phyloP scores from a whole-genome alignment of 129 eudicot species.

The Flaveria trinervia region DNA sequence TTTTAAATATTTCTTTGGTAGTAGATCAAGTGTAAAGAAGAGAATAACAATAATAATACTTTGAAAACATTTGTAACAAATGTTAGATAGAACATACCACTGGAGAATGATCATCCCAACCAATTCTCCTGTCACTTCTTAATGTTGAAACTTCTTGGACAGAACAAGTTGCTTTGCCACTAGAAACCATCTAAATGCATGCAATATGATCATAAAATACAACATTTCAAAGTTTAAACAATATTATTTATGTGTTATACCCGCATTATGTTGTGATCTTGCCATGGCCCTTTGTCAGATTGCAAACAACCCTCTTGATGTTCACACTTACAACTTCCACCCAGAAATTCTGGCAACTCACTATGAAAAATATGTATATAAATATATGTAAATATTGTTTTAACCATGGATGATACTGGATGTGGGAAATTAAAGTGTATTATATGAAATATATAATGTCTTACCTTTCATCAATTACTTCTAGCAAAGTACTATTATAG shows the following conservation, averaged over 20 bases:
- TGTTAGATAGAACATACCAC: constrained; percentile 26
- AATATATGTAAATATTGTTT: constrained; percentile 3
- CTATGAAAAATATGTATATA: constrained; percentile 26
- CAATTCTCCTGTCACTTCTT: constrained; percentile 35
- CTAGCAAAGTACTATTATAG: constrained; percentile 63
- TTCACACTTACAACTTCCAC: constrained; percentile 65
- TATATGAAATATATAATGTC: background rate
- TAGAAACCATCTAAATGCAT: constrained; percentile 49
- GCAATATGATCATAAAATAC: background rate
- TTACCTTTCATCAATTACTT: constrained; percentile 72
- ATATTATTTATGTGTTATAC: constrained; percentile 13
- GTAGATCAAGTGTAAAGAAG: background rate
- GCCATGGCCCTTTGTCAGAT: constrained; percentile 83
- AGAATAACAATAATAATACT: background rate
- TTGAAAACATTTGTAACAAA: background rate
- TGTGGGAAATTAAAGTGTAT: background rate
- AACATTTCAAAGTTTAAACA: too few species aligned
- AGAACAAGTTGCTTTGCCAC: constrained; percentile 48
- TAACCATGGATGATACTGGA: background rate
- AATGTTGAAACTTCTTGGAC: constrained; percentile 34
- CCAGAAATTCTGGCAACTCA: constrained; percentile 71
- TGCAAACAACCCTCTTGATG: constrained; percentile 66
- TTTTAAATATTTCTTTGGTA: background rate
- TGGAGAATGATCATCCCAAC: constrained; percentile 24
- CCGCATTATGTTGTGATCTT: constrained; percentile 52